These are phyloP conservation scores for Ceratocystis eucalypticola DNA, from an alignment of 2,329 filamentous ascomycete species.

Conservation along the genomic window DNA sequence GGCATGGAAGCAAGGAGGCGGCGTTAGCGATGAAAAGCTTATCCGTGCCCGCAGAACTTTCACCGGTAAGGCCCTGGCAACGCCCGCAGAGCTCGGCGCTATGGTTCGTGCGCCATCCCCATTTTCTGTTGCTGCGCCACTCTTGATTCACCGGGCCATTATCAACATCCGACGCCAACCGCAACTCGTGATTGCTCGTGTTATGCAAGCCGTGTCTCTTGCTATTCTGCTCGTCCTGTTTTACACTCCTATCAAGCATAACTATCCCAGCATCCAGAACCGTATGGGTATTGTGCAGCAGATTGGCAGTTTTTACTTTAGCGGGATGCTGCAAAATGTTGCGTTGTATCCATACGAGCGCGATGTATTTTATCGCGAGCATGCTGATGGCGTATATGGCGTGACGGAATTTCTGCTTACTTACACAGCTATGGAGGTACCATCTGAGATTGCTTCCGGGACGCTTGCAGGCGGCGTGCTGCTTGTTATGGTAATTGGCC, in stretches of 20 bases:
- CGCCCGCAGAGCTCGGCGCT: conserved; percentile 58
- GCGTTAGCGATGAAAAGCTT: background rate
- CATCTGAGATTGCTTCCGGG: conserved; percentile 54
- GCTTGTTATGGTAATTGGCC: conserved; percentile 48
- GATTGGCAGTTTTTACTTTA: conserved; percentile 56
- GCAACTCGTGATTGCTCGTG: conserved; percentile 47
- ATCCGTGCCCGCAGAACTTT: background rate
- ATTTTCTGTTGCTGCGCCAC: conserved; percentile 48
- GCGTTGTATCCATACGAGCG: conserved; percentile 59
- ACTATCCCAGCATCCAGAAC: conserved; percentile 59
- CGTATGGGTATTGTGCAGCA: conserved; percentile 62
- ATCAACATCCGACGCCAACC: conserved; percentile 59
- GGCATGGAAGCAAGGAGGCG: conserved; percentile 34
- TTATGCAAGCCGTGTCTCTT: conserved; percentile 53
- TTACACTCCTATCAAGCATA: conserved; percentile 55
- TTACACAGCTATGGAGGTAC: conserved; percentile 57
- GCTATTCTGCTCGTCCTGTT: conserved; percentile 51
- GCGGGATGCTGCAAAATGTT: conserved; percentile 69
- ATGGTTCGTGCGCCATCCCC: conserved; percentile 50
- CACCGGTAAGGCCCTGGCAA: conserved; percentile 34
- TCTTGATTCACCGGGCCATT: conserved; percentile 52
- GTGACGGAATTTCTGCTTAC: conserved; percentile 57
- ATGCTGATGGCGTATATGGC: conserved; percentile 58
- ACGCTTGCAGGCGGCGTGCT: conserved; percentile 54
- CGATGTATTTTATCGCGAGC: conserved; percentile 65